Evolutionary conservation across 1,139 yeast genomes (phyloP).

Genomic region (Yamadazyma aaseri): DNA sequence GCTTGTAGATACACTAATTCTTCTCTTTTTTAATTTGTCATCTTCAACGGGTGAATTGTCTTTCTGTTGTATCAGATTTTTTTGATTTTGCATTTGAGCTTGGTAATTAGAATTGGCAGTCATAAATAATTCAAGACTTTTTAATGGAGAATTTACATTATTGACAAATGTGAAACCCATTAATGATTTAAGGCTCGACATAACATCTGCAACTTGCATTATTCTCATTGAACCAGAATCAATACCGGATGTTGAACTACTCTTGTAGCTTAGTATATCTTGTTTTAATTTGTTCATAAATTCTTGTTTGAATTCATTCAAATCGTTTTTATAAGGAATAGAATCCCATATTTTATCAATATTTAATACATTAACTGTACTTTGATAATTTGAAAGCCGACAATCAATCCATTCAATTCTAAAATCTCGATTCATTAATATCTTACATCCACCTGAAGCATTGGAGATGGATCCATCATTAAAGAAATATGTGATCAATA

Average conservation of each 20-base stretch:
- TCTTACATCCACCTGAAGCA: conserved; percentile 56
- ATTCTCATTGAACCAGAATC: conserved; percentile 55
- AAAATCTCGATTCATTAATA: conserved; percentile 59
- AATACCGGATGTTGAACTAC: conserved; percentile 46
- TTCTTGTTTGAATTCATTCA: conserved; percentile 24
- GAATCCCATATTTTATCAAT: conserved; percentile 20
- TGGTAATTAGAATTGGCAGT: conserved; percentile 27
- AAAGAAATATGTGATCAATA: conserved; percentile 55
- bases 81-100: conserved; percentile 14
- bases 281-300: conserved; percentile 24
- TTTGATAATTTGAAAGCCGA: conserved; percentile 36
- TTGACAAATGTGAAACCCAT: conserved; percentile 54
- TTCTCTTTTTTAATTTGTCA: conserved; percentile 22
- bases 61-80: conserved; percentile 13
- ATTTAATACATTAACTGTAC: conserved; percentile 23
- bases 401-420: conserved; percentile 73
- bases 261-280: conserved; percentile 24
- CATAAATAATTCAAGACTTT: conserved; percentile 55
- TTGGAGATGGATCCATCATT: conserved; percentile 70
- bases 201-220: conserved; percentile 73
- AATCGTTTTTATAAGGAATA: conserved; percentile 12
- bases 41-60: conserved; percentile 19
- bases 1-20: conserved; percentile 15
- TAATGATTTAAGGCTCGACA: conserved; percentile 65
- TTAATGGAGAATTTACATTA: conserved; percentile 52